phyloP scores from a whole-genome alignment of 2,329 filamentous ascomycete genomes.

The Aquanectria penicillioides region DNA sequence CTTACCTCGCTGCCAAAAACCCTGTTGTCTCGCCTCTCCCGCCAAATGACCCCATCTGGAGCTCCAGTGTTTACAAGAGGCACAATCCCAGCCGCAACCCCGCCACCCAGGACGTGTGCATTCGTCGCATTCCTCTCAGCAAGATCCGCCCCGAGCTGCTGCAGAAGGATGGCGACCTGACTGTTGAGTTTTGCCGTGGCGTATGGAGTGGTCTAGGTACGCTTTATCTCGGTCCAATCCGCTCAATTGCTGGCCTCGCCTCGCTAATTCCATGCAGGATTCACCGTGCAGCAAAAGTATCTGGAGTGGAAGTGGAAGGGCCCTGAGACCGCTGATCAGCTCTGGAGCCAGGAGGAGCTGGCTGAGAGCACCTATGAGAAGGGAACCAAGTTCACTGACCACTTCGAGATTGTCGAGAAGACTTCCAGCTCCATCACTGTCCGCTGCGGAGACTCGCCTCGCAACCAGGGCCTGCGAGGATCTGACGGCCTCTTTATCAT shows the following conservation, averaged over 20 bases:
- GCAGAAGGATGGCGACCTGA: conserved; percentile 66
- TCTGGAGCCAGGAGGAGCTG: conserved; percentile 69
- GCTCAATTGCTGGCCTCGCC: background rate
- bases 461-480: conserved; percentile 63
- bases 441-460: conserved; percentile 73
- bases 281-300: conserved; percentile 66
- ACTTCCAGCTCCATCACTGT: conserved; percentile 68
- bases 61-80: conserved; percentile 63
- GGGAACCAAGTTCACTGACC: conserved; percentile 73
- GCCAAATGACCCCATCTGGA: conserved; percentile 70
- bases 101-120: conserved; percentile 70
- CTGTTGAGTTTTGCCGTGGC: conserved; percentile 73
- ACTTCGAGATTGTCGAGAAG: conserved; percentile 77
- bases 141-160: conserved; percentile 74
- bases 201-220: conserved; percentile 74
- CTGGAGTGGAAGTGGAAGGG: conserved; percentile 68
- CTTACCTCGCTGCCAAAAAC: conserved; percentile 63
- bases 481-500: conserved; percentile 76
- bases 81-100: conserved; percentile 73
- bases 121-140: conserved; percentile 69
- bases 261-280: conserved; percentile 54
- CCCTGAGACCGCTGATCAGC: conserved; percentile 65
- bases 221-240: too few species aligned
- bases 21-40: conserved; percentile 66
- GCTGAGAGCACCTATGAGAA: conserved; percentile 65